Percentiles rank a stretch among this genome's conserved stretches.
These are phyloP conservation scores for Aspergillus brasiliensis DNA, from an alignment of 2,329 filamentous ascomycete genomes.

Conservation along the genomic window DNA sequence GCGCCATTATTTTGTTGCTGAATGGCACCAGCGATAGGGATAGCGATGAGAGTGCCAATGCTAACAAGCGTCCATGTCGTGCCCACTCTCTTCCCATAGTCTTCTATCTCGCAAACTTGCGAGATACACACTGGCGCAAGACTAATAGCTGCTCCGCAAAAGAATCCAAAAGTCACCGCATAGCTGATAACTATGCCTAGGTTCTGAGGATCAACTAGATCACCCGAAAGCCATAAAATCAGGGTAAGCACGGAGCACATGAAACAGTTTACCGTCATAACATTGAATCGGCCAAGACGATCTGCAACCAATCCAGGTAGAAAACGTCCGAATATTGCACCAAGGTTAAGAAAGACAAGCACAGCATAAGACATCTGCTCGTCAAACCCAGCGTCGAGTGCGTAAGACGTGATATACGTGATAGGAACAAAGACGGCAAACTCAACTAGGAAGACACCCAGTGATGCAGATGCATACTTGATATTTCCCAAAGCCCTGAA, in stretches of 20 bases:
- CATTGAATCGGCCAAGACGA: conserved; percentile 35
- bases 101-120: conserved; percentile 31
- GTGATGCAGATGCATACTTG: conserved; percentile 27
- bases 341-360: conserved; percentile 36
- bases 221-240: conserved; percentile 6
- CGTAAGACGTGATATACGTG: conserved; percentile 38
- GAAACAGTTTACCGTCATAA: conserved; percentile 22
- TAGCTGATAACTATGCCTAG: not conserved
- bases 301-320: conserved; percentile 38
- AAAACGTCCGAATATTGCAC: conserved; percentile 34
- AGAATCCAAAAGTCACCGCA: not conserved
- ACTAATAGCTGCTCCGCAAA: conserved; percentile 20
- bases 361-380: conserved; percentile 31
- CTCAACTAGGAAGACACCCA: conserved; percentile 37
- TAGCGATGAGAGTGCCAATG: conserved; percentile 24
- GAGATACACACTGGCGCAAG: conserved; percentile 33
- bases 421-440: conserved; percentile 41
- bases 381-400: conserved; percentile 27
- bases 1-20: conserved; percentile 10
- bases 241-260: not conserved
- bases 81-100: conserved; percentile 28
- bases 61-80: conserved; percentile 26
- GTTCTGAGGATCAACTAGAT: conserved; percentile 43
- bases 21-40: conserved; percentile 30
- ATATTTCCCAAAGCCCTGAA: conserved; percentile 26